Percentiles rank a stretch among this genome's conserved stretches.
phyloP scores from a whole-genome alignment of 495 filamentous ascomycete genomes.

The Hypoxylon lienhwacheense region DNA sequence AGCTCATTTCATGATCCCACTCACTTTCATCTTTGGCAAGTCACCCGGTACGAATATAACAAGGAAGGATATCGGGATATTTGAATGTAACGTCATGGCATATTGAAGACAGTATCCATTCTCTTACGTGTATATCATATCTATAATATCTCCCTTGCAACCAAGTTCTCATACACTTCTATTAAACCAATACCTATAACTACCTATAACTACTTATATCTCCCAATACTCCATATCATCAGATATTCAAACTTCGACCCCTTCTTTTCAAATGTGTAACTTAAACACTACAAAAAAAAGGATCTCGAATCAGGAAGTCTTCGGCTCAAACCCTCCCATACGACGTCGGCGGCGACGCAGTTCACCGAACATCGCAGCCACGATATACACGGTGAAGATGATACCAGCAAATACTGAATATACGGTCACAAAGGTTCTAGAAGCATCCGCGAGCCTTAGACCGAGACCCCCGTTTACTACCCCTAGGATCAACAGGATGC shows the following conservation, averaged over 20 bases:
- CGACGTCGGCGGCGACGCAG: constrained; percentile 10
- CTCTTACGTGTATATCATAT: neutral
- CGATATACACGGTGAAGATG: constrained; percentile 50
- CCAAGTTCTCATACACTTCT: too few relatives aligned
- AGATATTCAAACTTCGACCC: too few relatives aligned
- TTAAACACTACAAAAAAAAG: neutral
- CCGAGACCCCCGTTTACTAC: constrained; percentile 74
- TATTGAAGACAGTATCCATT: neutral
- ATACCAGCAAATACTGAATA: constrained; percentile 63
- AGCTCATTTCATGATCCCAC: too few relatives aligned
- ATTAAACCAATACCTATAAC: too few relatives aligned
- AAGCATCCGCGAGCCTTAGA: constrained; percentile 52
- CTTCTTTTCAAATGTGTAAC: neutral
- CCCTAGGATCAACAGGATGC: constrained; percentile 62
- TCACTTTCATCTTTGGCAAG: too few relatives aligned
- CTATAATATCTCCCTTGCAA: too few relatives aligned
- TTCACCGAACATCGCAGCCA: constrained; percentile 31
- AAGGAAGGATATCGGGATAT: too few relatives aligned
- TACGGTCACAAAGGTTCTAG: constrained; percentile 53
- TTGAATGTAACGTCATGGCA: too few relatives aligned
- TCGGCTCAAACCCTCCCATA: constrained; percentile 7
- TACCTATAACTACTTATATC: too few relatives aligned
- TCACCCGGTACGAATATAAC: too few relatives aligned
- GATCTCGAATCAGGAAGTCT: constrained; percentile 9
- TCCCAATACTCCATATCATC: too few relatives aligned